These are phyloP conservation scores for Daedaleopsis sinensis DNA, from an alignment of 768 basidiomycete genomes.

Conservation along the genomic window DNA sequence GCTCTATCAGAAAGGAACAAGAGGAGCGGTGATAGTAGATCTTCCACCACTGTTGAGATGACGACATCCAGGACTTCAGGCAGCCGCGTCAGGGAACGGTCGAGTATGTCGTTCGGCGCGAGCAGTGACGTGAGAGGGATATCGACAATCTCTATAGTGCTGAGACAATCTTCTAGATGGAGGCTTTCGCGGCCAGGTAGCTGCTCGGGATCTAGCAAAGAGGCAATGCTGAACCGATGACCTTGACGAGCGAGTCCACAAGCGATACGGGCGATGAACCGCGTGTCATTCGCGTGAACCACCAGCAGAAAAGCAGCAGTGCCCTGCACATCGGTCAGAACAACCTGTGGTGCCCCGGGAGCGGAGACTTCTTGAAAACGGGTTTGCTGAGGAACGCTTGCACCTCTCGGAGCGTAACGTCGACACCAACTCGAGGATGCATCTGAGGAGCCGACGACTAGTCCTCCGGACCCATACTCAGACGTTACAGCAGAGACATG, in stretches of 20 bases:
- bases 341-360: not conserved
- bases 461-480: slow-evolving; percentile 39
- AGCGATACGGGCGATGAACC: slow-evolving; percentile 33
- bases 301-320: slow-evolving; percentile 41
- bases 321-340: not conserved
- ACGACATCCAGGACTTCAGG: not conserved
- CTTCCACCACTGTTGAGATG: slow-evolving; percentile 8
- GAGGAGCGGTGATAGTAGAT: not conserved
- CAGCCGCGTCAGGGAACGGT: not conserved
- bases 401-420: not conserved
- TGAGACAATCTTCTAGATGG: not conserved
- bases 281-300: slow-evolving; percentile 38
- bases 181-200: not conserved
- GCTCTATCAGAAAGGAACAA: slow-evolving; percentile 1
- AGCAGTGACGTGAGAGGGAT: not conserved
- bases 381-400: not conserved
- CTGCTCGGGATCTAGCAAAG: slow-evolving; percentile 30
- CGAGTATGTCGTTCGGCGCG: not conserved
- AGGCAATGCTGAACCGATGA: slow-evolving; percentile 33
- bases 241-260: slow-evolving; percentile 40
- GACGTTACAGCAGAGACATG: slow-evolving; percentile 30
- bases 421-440: slow-evolving; percentile 1
- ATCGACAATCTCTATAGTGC: not conserved
- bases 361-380: not conserved
- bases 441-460: slow-evolving; percentile 30